phyloP scores from a whole-genome alignment of 495 filamentous ascomycete genomes.

The Annulohypoxylon nitens region DNA sequence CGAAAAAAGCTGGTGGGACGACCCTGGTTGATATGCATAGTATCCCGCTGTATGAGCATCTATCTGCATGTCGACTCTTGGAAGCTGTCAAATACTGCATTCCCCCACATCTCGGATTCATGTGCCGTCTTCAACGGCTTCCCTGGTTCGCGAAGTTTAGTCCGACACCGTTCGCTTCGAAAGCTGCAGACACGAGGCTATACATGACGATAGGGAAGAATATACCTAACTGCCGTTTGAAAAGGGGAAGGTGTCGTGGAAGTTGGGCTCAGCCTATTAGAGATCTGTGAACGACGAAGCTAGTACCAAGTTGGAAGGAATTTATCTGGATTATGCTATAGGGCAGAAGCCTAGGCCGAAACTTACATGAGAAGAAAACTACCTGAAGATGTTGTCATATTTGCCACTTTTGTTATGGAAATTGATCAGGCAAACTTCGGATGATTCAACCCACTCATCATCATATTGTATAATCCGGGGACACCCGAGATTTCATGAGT shows the following conservation, averaged over 20 bases:
- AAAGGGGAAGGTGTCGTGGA: constrained; percentile 10
- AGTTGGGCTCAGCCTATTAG: constrained; percentile 8
- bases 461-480: background rate
- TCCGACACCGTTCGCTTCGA: constrained; percentile 7
- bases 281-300: constrained; percentile 6
- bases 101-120: constrained; percentile 34
- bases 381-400: background rate
- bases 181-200: constrained; percentile 3
- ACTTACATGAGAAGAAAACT: background rate
- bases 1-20: constrained; percentile 18
- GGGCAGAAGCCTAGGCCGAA: constrained; percentile 6
- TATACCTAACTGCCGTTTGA: background rate
- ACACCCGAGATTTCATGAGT: background rate
- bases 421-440: background rate
- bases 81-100: constrained; percentile 24
- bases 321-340: constrained; percentile 4
- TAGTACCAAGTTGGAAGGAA: constrained; percentile 24
- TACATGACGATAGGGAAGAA: background rate
- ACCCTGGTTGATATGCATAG: constrained; percentile 25
- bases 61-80: constrained; percentile 24
- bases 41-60: constrained; percentile 27
- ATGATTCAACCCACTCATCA: background rate
- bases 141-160: background rate
- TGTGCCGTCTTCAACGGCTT: constrained; percentile 14
- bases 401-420: background rate